Conservation (phyloP, 1,284 basidiomycete species). For the Lentinula novae-zelandiae region DNA sequence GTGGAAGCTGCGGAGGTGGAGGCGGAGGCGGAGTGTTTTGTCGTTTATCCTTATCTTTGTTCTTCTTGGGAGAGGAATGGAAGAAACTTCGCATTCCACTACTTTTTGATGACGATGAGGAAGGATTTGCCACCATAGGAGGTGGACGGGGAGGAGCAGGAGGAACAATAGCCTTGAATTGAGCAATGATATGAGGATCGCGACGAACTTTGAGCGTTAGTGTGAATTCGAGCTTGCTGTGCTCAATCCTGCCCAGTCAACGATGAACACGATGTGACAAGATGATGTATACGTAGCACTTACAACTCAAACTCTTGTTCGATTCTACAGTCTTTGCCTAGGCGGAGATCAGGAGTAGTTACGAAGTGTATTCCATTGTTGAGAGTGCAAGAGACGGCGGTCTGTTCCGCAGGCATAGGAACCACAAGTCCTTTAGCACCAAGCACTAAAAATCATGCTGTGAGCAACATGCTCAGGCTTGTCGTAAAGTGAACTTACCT, state of each 20-base stretch:
- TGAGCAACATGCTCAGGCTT: background rate
- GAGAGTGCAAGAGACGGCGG: constrained; percentile 82
- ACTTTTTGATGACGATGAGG: constrained; percentile 30
- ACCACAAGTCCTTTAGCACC: constrained; percentile 71
- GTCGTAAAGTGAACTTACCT: constrained; percentile 43
- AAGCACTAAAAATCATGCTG: constrained; percentile 51
- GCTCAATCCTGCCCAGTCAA: constrained; percentile 60
- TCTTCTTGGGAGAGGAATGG: constrained; percentile 72
- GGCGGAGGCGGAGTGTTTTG: constrained; percentile 32
- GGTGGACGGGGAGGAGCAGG: constrained; percentile 34
- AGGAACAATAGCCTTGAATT: constrained; percentile 59
- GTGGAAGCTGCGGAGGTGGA: constrained; percentile 26
- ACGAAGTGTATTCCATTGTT: constrained; percentile 98
- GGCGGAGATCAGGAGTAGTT: constrained; percentile 77
- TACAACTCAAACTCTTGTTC: constrained; percentile 94
- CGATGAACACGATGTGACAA: background rate
- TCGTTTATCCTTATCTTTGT: constrained; percentile 40
- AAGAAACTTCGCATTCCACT: constrained; percentile 76
- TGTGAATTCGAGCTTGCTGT: constrained; percentile 88
- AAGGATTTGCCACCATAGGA: constrained; percentile 34
- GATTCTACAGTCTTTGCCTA: constrained; percentile 66
- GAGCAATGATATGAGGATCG: constrained; percentile 76
- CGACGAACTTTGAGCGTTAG: constrained; percentile 79
- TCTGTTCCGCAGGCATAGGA: constrained; percentile 72
- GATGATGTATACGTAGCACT: constrained; percentile 26